phyloP scores from a whole-genome alignment of 805 yeast species.

The Wickerhamomyces sydowiorum region DNA sequence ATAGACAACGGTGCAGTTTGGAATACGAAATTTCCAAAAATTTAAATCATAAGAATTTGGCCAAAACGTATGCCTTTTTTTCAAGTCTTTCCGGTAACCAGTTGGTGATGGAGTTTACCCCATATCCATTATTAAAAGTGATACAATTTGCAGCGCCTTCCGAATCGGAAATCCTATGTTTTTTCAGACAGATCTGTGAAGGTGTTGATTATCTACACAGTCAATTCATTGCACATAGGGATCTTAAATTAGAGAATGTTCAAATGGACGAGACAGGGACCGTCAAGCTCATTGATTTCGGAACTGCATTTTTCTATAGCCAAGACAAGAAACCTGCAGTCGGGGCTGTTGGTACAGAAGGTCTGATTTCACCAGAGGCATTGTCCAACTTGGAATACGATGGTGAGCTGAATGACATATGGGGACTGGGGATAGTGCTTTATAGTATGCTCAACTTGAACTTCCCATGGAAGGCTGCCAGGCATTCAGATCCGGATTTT shows the following conservation, averaged over 20 bases:
- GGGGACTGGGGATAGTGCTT: constrained; percentile 86
- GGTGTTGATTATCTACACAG: constrained; percentile 73
- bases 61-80: constrained; percentile 68
- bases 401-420: constrained; percentile 76
- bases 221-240: constrained; percentile 85
- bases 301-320: constrained; percentile 72
- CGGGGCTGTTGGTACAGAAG: constrained; percentile 92
- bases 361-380: constrained; percentile 87
- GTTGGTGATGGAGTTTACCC: constrained; percentile 86
- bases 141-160: constrained; percentile 78
- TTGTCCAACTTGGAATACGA: constrained; percentile 61
- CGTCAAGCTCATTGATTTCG: constrained; percentile 86
- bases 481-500: constrained; percentile 24
- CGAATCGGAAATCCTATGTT: constrained; percentile 62
- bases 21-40: constrained; percentile 75
- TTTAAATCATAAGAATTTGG: constrained; percentile 66
- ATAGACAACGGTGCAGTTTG: constrained; percentile 62
- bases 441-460: constrained; percentile 61
- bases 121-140: constrained; percentile 79
- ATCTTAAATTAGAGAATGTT: constrained; percentile 86
- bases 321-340: constrained; percentile 50
- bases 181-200: constrained; percentile 68
- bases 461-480: constrained; percentile 47
- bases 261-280: constrained; percentile 70
- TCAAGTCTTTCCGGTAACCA: constrained; percentile 50